Base-by-base conservation (phyloP, 257 asterid genomes). In the Rhazya stricta region DNA sequence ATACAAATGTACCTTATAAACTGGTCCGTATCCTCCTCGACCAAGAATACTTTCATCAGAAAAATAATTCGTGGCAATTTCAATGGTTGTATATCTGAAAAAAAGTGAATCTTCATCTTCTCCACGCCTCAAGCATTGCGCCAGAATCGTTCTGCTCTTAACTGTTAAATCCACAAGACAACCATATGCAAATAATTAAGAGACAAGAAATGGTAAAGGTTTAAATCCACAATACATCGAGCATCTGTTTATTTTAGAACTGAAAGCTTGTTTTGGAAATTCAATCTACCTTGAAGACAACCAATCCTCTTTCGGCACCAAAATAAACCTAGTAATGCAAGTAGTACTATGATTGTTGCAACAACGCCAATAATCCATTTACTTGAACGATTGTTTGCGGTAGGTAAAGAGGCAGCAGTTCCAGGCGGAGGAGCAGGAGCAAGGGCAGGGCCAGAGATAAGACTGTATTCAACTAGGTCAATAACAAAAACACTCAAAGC, bases 21-120 rank as follows among this genome's bases (percentile, higher is more conserved):
- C 74, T 0, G 62, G 74, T 21, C 74, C 74, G 30, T 29, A 70
- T 46, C 74, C 74, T 48, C 65, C 74, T 21, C 34, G 30, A 9
- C 63, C 74, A 11, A 71, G 74, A 9, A 18, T 51, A 34, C 32
- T 71, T 50, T 50, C 46, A 71, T 34, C 46, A 50, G 46, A 50
- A 34, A 50, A 71, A 16, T 50, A 0, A 19, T 71, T 2, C 23
- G 74, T 71, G 12, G 74, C 74, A 1, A 34, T 16, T 21, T 32
- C 65, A 50, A 50, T 32, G 48, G 11, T 51, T n/a, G 23, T 30
- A 21, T 30, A 50, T 4, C 18, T 15, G 12, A 71, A 50, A 70
- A 23, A 13, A 46, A 39, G 19, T 0, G 58, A 46, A 29, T 46
- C 74, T 29, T 70, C 21, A 45, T 30, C 45, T 11, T 37, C 15